Evolutionary conservation across 2,329 filamentous ascomycete genomes (phyloP).

Genomic region (Pseudogymnoascus sp.): DNA sequence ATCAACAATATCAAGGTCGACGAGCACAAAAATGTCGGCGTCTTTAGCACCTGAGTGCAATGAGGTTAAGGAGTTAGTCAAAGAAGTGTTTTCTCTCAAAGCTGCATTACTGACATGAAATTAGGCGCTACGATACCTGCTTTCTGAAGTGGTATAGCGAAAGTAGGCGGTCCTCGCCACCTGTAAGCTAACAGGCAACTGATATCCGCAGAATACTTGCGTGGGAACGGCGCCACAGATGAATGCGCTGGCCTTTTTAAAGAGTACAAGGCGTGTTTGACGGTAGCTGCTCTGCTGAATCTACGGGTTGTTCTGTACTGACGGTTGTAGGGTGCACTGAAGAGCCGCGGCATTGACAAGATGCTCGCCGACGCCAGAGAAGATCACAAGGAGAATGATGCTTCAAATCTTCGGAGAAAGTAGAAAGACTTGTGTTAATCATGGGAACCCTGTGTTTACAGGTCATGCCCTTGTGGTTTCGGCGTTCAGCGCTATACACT

Average conservation of each 20-base stretch:
- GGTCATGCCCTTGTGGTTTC: not conserved
- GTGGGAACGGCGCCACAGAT: constrained; percentile 69
- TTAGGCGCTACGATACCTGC: constrained; percentile 87
- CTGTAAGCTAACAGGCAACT: constrained; percentile 12
- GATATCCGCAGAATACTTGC: constrained; percentile 66
- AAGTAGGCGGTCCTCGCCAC: constrained; percentile 49
- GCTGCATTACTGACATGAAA: constrained; percentile 8
- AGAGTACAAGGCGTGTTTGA: constrained; percentile 79
- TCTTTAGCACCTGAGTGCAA: constrained; percentile 94
- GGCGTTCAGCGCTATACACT: not conserved
- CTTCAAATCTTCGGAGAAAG: constrained; percentile 50
- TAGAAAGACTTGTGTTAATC: not conserved
- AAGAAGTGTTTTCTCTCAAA: constrained; percentile 8
- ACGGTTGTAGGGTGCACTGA: constrained; percentile 62
- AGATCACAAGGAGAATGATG: constrained; percentile 81
- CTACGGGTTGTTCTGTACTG: constrained; percentile 8
- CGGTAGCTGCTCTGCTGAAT: constrained; percentile 40
- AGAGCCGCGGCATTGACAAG: constrained; percentile 83
- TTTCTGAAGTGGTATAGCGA: constrained; percentile 99
- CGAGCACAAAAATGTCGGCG: constrained; percentile 62
- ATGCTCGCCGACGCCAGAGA: constrained; percentile 87
- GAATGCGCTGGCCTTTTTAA: constrained; percentile 83
- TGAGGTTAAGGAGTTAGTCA: constrained; percentile 79
- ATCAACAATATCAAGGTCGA: not conserved
- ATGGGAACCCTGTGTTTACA: not conserved